phyloP scores from a whole-genome alignment of 2,329 filamentous ascomycete genomes.

The Fusarium tjaetaba region DNA sequence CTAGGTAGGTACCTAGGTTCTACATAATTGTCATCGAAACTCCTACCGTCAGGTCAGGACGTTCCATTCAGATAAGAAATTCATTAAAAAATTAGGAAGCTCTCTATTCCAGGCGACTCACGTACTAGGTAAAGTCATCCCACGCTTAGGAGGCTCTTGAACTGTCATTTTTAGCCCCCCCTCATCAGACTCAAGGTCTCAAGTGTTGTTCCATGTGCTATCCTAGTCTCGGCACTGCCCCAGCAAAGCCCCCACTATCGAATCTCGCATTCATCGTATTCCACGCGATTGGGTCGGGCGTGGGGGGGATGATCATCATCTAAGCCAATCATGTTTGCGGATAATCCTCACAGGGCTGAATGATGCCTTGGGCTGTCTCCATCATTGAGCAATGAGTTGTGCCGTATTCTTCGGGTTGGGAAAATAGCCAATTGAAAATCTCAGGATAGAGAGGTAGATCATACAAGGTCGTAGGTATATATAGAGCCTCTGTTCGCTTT shows the following conservation, averaged over 20 bases:
- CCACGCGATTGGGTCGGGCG: neutral
- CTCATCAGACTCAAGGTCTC: neutral
- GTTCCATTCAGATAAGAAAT: neutral
- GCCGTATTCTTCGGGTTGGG: slow-evolving; percentile 36
- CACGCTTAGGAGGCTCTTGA: neutral
- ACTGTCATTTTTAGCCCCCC: neutral
- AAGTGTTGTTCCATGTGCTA: neutral
- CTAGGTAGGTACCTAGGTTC: too few species aligned
- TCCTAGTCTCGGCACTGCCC: slow-evolving; percentile 17
- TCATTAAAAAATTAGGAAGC: neutral
- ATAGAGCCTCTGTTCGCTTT: neutral
- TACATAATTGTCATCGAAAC: neutral
- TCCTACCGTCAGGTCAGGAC: neutral
- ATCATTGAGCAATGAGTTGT: neutral
- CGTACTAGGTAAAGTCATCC: neutral
- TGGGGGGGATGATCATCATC: slow-evolving; percentile 1
- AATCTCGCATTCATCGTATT: slow-evolving; percentile 48
- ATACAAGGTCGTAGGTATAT: slow-evolving; percentile 1
- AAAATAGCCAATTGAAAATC: neutral
- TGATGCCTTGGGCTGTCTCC: slow-evolving; percentile 8
- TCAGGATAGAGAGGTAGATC: neutral
- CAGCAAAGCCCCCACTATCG: slow-evolving; percentile 30
- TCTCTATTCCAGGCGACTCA: neutral
- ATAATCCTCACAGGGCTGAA: slow-evolving; percentile 21
- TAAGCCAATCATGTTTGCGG: slow-evolving; percentile 23